Base-by-base conservation (phyloP, 495 filamentous ascomycete genomes). In the Glonium stellatum region DNA sequence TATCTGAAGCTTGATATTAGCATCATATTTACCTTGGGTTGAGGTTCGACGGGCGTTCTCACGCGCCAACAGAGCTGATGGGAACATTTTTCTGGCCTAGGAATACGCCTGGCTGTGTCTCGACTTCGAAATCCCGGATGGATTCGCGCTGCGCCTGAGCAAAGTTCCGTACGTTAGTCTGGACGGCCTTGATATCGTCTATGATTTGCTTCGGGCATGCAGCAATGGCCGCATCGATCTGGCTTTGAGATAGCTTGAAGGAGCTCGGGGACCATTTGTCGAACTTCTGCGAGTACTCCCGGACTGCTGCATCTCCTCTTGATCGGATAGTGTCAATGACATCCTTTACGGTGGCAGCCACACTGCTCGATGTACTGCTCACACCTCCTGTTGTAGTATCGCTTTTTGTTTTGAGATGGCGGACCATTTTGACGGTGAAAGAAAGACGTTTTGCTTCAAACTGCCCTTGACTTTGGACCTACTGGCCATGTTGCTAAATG, bases 151-250 rank as follows among this genome's bases (percentile, higher is more conserved):
- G 78, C 1, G 76, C 78, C 49, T 75, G 53, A 1, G 79, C 78
- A 68, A 82, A 82, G 4, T 61, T 70, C 8, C 77, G 67, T 6
- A 80, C 77, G 63, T 82, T 81, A 11, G 63, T 55, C 64, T 82
- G 79, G 1, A 77, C 79, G 51, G 77, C 69, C 57, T 77, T 78
- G 67, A 82, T 81, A 66, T 82, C 79, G 21, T 71, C 69, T 52
- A 80, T 76, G 1, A 71, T 75, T 59, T 80, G 78, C 27, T 70
- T 55, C 2, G 77, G 72, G 5, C 74, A 60, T 10, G 66, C 57
- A 0, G 70, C 64, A 22, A 77, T 73, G 39, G 65, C 67, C n/a
- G 68, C 69, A 35, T 76, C 64, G n/a, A 78, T 73, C 31, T 75
- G 58, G 5, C 46, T 46, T 27, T 63, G 51, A 8, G 70, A 70